A percentile compares a stretch with the other conserved stretches of the same genome.
Evolutionary conservation across 768 basidiomycete genomes (phyloP).

Genomic region (Kwoniella sp.): DNA sequence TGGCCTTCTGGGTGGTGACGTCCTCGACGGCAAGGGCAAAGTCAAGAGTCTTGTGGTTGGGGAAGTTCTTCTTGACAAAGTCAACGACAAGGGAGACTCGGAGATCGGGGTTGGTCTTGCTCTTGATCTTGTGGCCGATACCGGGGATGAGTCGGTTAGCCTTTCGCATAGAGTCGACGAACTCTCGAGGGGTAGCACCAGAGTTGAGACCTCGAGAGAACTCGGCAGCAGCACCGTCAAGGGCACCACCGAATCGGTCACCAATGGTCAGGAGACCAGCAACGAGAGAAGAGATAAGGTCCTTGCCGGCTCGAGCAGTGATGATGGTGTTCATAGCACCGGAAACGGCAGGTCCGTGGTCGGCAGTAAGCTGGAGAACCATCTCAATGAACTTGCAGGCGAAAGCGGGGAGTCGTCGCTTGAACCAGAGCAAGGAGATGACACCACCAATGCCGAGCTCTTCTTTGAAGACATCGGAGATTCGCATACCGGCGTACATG

Average conservation of each 20-base stretch:
- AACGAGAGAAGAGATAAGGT: slow-evolving; percentile 91
- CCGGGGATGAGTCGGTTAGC: slow-evolving; percentile 95
- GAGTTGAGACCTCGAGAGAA: slow-evolving; percentile 89
- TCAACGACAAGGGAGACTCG: slow-evolving; percentile 69
- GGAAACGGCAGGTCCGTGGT: slow-evolving; percentile 97
- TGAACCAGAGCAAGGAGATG: slow-evolving; percentile 95
- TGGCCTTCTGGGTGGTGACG: slow-evolving; percentile 97
- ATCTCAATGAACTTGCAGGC: slow-evolving; percentile 99
- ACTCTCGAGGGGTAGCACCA: slow-evolving; percentile 94
- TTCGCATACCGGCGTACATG: slow-evolving; percentile 97
- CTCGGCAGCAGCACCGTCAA: slow-evolving; percentile 95
- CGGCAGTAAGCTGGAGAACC: slow-evolving; percentile 98
- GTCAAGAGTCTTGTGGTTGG: slow-evolving; percentile 85
- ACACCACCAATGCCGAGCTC: slow-evolving; percentile 97
- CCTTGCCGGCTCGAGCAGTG: slow-evolving; percentile 98
- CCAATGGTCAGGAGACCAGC: slow-evolving; percentile 97
- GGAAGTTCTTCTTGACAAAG: slow-evolving; percentile 94
- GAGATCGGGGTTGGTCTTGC: slow-evolving; percentile 57
- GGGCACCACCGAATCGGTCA: slow-evolving; percentile 95
- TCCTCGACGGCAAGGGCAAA: slow-evolving; percentile 96
- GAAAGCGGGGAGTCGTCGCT: slow-evolving; percentile 84
- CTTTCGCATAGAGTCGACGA: slow-evolving; percentile 90
- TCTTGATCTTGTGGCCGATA: slow-evolving; percentile 99
- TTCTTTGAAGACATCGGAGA: slow-evolving; percentile 96
- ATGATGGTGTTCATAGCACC: slow-evolving; percentile 99